phyloP scores from a whole-genome alignment of 2,329 filamentous ascomycete species.

The Paraphaeosphaeria minitans region DNA sequence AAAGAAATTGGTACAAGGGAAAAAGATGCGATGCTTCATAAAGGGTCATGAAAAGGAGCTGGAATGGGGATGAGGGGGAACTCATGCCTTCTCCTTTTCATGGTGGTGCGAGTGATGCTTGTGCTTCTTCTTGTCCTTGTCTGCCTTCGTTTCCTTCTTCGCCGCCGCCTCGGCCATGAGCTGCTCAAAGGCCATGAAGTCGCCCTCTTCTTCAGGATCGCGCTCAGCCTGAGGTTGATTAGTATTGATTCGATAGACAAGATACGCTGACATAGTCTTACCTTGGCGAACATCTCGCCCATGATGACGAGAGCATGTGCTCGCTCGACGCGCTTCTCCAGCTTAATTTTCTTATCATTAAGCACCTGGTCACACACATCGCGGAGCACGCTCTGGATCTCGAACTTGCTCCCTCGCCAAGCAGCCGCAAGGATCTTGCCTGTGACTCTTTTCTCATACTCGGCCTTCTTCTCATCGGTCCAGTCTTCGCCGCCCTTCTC shows the following conservation, averaged over 20 bases:
- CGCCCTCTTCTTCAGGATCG: constrained; percentile 93
- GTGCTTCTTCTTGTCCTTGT: constrained; percentile 55
- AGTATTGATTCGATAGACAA: constrained; percentile 5
- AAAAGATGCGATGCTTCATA: not conserved
- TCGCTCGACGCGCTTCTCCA: constrained; percentile 86
- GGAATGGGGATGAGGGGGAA: not conserved
- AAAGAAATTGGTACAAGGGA: constrained; percentile 18
- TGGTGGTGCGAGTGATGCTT: constrained; percentile 32
- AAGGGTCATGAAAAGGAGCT: not conserved
- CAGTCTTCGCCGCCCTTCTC: constrained; percentile 94
- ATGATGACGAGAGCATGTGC: constrained; percentile 88
- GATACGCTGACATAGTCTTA: constrained; percentile 49
- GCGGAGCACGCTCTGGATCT: constrained; percentile 93
- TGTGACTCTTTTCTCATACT: constrained; percentile 94
- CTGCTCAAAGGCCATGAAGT: constrained; percentile 98
- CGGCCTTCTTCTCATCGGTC: constrained; percentile 95
- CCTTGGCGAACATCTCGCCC: constrained; percentile 87
- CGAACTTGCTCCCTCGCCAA: constrained; percentile 95
- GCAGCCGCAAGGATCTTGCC: constrained; percentile 97
- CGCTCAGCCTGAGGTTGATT: constrained; percentile 70
- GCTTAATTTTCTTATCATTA: constrained; percentile 75
- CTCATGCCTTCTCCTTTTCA: constrained; percentile 31
- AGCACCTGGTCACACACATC: constrained; percentile 93
- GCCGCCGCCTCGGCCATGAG: constrained; percentile 94
- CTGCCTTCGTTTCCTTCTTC: constrained; percentile 85